Percentiles rank a stretch among this genome's conserved stretches.
These are phyloP conservation scores for Colletotrichum ledebouriae DNA, from an alignment of 2,329 filamentous ascomycete genomes.

Conservation along the genomic window DNA sequence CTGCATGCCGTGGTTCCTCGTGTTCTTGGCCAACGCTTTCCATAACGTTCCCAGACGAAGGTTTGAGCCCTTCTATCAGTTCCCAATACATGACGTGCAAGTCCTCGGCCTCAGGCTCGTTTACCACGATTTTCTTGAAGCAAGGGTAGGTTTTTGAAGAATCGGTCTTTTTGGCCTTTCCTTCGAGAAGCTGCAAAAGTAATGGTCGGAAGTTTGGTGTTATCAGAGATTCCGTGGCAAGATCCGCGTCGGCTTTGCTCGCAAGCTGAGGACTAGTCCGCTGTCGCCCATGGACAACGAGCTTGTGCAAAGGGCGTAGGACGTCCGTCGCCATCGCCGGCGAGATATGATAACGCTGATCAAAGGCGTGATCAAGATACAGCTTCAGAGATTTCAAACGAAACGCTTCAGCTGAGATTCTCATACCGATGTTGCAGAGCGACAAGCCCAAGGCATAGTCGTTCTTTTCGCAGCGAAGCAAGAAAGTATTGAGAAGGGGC, in stretches of 20 bases:
- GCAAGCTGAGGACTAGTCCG: too few relatives aligned
- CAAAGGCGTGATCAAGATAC: conserved; percentile 32
- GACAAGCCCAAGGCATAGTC: conserved; percentile 45
- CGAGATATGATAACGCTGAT: conserved; percentile 21
- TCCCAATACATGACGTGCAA: neutral
- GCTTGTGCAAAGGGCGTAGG: neutral
- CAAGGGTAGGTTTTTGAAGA: neutral
- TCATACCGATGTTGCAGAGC: conserved; percentile 50
- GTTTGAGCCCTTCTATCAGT: neutral
- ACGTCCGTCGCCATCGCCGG: neutral
- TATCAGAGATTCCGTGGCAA: neutral
- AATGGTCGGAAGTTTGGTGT: neutral
- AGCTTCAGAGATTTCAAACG: conserved; percentile 17
- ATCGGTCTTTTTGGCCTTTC: neutral
- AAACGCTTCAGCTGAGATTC: conserved; percentile 48
- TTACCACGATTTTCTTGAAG: conserved; percentile 5
- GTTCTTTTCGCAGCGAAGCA: conserved; percentile 49
- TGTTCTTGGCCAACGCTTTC: neutral
- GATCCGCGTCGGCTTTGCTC: neutral
- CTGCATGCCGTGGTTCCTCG: neutral
- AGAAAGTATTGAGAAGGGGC: conserved; percentile 58
- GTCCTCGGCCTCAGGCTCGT: neutral
- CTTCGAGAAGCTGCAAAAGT: neutral
- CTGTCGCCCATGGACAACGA: neutral
- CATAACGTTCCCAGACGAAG: neutral